phyloP scores from a whole-genome alignment of 306 rosid species.

The Ormosia emarginata region DNA sequence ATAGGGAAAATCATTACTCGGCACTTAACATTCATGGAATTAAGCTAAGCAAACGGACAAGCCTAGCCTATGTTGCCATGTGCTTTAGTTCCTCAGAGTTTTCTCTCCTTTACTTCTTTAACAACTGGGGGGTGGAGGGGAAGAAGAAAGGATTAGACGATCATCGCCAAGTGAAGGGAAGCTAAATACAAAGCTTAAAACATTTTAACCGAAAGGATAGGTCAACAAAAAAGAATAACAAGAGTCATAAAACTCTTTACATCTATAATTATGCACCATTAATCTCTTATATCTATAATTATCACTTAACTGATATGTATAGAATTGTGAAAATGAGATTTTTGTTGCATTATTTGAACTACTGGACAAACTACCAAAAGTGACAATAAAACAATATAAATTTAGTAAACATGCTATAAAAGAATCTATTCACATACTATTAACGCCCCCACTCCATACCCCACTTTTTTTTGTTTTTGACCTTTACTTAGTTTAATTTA shows the following conservation, averaged over 20 bases:
- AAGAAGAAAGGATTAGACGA: neutral
- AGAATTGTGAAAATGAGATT: conserved; percentile 7
- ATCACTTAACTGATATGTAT: neutral
- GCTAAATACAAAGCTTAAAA: too few relatives aligned
- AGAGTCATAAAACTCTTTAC: too few relatives aligned
- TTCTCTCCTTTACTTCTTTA: neutral
- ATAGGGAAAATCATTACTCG: neutral
- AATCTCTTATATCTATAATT: too few relatives aligned
- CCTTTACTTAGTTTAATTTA: too few relatives aligned
- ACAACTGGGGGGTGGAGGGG: neutral
- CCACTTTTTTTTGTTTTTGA: too few relatives aligned
- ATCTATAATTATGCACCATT: neutral
- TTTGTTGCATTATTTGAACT: neutral
- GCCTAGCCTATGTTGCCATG: conserved; percentile 3
- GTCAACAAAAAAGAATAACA: too few relatives aligned
- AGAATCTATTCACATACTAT: neutral
- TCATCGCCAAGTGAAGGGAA: too few relatives aligned
- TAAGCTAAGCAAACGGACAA: conserved; percentile 22
- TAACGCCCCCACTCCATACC: neutral
- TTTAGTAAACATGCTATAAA: neutral
- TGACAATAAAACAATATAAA: neutral
- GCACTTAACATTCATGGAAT: conserved; percentile 26
- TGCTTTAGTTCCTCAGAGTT: neutral
- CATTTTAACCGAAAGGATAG: too few relatives aligned
- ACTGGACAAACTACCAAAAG: conserved; percentile 8